Evolutionary conservation across 805 yeast genomes (phyloP), one percentile per base, ranked within the genome.

Genomic region (Candida sakaeoensis): DNA sequence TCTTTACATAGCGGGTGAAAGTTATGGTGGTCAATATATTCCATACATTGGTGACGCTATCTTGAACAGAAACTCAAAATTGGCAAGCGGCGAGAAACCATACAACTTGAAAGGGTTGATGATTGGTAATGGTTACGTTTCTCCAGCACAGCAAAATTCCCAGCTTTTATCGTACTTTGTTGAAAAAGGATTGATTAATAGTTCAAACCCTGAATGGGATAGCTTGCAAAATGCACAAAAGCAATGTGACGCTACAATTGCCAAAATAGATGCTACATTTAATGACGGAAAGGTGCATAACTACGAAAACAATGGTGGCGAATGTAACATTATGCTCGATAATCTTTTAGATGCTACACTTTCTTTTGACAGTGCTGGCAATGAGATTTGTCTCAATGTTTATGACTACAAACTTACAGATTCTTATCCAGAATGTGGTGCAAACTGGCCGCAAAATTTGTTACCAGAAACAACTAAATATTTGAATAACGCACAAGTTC

Each of bases 81-180:
- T 35, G 2, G 14, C 33, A 15, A 24, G 35, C n/a, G 36, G 18
- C 7, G 50, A 46, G 6, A 55, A 28, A 33, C 54, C 37, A 48
- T 63, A 63, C 14, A 68, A 80, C 39, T 58, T 91, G 42, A 68
- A 75, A 45, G 93, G 91, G 0, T 56, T 88, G 7, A 47, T 89
- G 46, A 82, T 93, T 41, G 96, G 96, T n/a, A 91, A 91, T 61
- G 97, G 96, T 1, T 91, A 96, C 95, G 78, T 90, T 12, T 89
- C 88, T 35, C 97, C 97, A 1, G 76, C 80, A 45, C 73, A 76
- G 31, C 99, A 93, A 65, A 80, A 91, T 38, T 68, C 86, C 44
- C 78, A 95, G 14, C 86, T 82, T 51, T 68, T 87, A 44, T 78
- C 95, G 14, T 86, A 83, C 50, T 73, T 85, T 0, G 47, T 79